Base-by-base conservation (phyloP, 139 green algal species). In the Haematococcus sp. region DNA sequence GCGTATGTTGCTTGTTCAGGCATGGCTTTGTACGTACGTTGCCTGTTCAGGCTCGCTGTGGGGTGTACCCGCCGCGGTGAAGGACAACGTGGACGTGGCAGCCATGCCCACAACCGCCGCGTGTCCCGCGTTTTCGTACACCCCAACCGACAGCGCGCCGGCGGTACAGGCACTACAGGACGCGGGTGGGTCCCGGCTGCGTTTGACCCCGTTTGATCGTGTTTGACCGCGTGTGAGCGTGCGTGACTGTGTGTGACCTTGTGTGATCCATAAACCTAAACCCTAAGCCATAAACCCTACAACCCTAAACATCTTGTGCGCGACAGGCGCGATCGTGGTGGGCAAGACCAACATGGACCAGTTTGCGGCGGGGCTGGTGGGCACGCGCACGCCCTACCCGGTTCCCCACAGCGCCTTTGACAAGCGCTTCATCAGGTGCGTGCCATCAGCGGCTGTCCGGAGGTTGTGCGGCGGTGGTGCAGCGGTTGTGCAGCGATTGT, bases 261-360 rank as follows among this genome's bases (percentile, higher is more conserved):
- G n/a, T n/a, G n/a, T n/a, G n/a, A n/a, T n/a, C n/a, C n/a, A n/a
- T n/a, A n/a, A n/a, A n/a, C n/a, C n/a, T n/a, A n/a, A n/a, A n/a
- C n/a, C n/a, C n/a, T n/a, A n/a, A n/a, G n/a, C n/a, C n/a, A n/a
- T n/a, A n/a, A n/a, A n/a, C n/a, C n/a, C n/a, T n/a, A n/a, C n/a
- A n/a, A n/a, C n/a, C n/a, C n/a, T n/a, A n/a, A n/a, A n/a, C n/a
- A n/a, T n/a, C n/a, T n/a, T n/a, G n/a, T n/a, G n/a, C n/a, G n/a
- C n/a, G 4, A n/a, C 87, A 91, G 89, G 89, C 5, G 87, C 63
- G 27, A 80, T 93, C 35, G 81, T 84, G 23, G 60, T 94, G 25
- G 90, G 91, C 59, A 95, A 96, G 70, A 93, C 88, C 25, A 93
- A 94, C 81, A 83, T 95, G 82, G 91, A 96, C 74, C 90, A 96